Conservation (phyloP, 768 basidiomycete species). For the Suillus paluster region DNA sequence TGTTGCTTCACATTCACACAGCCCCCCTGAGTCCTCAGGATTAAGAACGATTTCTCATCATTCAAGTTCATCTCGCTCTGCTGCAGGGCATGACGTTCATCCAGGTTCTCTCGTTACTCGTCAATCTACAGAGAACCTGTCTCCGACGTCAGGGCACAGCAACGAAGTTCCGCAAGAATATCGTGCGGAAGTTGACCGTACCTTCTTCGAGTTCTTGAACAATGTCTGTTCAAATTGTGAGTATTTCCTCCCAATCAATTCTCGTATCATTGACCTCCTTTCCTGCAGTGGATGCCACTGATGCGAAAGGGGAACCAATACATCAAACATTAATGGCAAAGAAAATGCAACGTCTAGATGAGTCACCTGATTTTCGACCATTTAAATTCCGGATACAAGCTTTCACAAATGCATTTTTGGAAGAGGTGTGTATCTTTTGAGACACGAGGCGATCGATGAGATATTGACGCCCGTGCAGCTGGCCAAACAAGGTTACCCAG, state of each 20-base stretch:
- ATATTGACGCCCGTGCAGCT: slow-evolving; percentile 52
- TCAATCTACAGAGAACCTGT: slow-evolving; percentile 32
- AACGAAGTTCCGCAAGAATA: slow-evolving; percentile 84
- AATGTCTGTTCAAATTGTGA: slow-evolving; percentile 87
- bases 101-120: slow-evolving; percentile 19
- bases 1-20: slow-evolving; percentile 37
- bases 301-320: slow-evolving; percentile 94
- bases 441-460: slow-evolving; percentile 8
- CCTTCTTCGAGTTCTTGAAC: slow-evolving; percentile 91
- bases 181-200: slow-evolving; percentile 79
- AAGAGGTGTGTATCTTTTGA: slow-evolving; percentile 61
- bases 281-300: slow-evolving; percentile 83
- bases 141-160: slow-evolving; percentile 35
- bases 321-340: slow-evolving; percentile 99
- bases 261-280: slow-evolving; percentile 20
- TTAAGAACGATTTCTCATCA: slow-evolving; percentile 20
- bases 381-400: slow-evolving; percentile 99
- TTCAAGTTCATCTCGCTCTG: slow-evolving; percentile 29
- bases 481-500: slow-evolving; percentile 82
- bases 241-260: slow-evolving; percentile 36
- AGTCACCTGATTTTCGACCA: slow-evolving; percentile 94
- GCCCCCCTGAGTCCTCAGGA: slow-evolving; percentile 35
- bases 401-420: slow-evolving; percentile 94
- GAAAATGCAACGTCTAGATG: slow-evolving; percentile 97
- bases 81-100: slow-evolving; percentile 19